Percentiles rank a stretch among this genome's conserved stretches.
Conservation (phyloP, 2,329 filamentous ascomycete genomes). For the Ceratocystis eucalypticola region DNA sequence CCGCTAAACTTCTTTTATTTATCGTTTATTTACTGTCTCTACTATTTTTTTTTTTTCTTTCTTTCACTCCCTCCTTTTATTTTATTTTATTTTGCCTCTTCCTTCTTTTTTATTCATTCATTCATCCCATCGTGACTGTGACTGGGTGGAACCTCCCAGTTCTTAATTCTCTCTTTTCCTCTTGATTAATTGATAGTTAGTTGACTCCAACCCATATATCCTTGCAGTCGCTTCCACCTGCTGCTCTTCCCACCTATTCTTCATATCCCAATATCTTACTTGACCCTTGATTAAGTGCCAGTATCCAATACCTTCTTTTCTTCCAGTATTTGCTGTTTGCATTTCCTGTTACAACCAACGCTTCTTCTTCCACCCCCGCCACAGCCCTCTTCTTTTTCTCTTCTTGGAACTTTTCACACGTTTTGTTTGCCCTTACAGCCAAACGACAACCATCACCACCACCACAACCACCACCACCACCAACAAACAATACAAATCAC, state of each 20-base stretch:
- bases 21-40: slow-evolving; percentile 4
- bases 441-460: neutral
- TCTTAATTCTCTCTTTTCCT: neutral
- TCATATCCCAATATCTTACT: slow-evolving; percentile 7
- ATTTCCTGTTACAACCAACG: neutral
- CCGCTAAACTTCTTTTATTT: neutral
- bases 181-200: neutral
- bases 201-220: neutral
- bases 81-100: neutral
- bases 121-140: neutral
- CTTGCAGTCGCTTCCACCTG: neutral
- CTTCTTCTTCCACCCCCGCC: neutral
- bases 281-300: neutral
- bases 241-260: neutral
- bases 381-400: neutral
- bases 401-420: neutral
- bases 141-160: neutral
- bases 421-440: neutral
- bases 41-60: neutral
- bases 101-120: neutral
- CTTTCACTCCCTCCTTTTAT: neutral
- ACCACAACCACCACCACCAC: neutral
- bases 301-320: neutral
- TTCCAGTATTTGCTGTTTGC: neutral
- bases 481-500: neutral